Conservation (phyloP, 108 stramenopile genomes). For the Conticribra weissflogii region DNA sequence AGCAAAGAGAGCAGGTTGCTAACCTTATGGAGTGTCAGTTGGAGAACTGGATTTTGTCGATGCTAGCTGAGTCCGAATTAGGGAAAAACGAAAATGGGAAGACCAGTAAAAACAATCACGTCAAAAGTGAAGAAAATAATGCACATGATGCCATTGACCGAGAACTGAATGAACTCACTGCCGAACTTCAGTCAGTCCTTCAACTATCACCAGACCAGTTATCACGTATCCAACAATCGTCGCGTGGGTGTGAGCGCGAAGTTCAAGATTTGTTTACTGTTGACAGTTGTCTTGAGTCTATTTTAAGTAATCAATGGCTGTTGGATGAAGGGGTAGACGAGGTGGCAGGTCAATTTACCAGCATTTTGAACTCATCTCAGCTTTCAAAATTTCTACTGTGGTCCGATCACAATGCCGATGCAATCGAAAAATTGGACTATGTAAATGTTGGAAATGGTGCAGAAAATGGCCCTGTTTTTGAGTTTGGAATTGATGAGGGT, state of each 20-base stretch:
- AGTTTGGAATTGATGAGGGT: slow-evolving; percentile 79
- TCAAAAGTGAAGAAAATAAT: no score
- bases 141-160: slow-evolving; percentile 6
- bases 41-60: slow-evolving; percentile 67
- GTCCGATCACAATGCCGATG: slow-evolving; percentile 87
- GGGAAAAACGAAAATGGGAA: not conserved
- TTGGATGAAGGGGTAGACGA: slow-evolving; percentile 78
- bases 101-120: not conserved
- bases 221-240: slow-evolving; percentile 41
- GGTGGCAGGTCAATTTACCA: slow-evolving; percentile 73
- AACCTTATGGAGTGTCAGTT: slow-evolving; percentile 70
- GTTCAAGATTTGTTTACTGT: slow-evolving; percentile 71
- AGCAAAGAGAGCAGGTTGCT: slow-evolving; percentile 80
- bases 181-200: slow-evolving; percentile 65
- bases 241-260: slow-evolving; percentile 61
- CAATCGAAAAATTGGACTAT: slow-evolving; percentile 83
- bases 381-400: slow-evolving; percentile 85
- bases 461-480: slow-evolving; percentile 60
- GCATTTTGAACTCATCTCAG: slow-evolving; percentile 85
- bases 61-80: slow-evolving; percentile 20
- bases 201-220: slow-evolving; percentile 67
- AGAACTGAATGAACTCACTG: slow-evolving; percentile 56
- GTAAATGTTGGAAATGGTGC: slow-evolving; percentile 46
- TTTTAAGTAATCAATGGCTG: slow-evolving; percentile 76
- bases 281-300: slow-evolving; percentile 61